phyloP scores from a whole-genome alignment of 169 alveolate genomes.

The Eimeria necatrix region DNA sequence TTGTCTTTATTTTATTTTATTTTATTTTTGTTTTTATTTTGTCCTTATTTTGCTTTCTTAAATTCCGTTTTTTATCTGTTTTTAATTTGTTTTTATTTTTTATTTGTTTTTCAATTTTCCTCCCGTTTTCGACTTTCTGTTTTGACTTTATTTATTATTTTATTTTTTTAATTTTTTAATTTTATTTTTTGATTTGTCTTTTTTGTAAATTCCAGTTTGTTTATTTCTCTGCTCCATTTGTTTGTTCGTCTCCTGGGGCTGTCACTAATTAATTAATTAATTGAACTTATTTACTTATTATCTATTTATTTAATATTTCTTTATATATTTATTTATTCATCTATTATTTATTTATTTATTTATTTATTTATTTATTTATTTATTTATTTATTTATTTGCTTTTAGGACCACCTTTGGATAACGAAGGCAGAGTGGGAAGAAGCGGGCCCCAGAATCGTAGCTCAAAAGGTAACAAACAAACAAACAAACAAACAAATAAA shows the following conservation, averaged over 20 bases:
- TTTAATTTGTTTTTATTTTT: background rate
- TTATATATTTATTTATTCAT: too few relatives aligned
- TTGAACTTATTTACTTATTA: background rate
- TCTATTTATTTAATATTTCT: background rate
- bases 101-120: background rate
- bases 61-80: background rate
- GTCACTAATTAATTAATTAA: too few relatives aligned
- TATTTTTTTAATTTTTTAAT: too few relatives aligned
- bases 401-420: conserved; percentile 73
- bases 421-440: conserved; percentile 80
- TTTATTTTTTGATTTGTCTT: background rate
- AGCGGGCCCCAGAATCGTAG: conserved; percentile 71
- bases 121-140: background rate
- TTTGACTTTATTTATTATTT: background rate
- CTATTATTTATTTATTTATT: background rate
- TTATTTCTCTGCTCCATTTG: background rate
- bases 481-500: too few relatives aligned
- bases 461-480: conserved; percentile 76
- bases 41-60: background rate
- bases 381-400: too few relatives aligned
- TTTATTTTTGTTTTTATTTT: too few relatives aligned
- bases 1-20: too few relatives aligned
- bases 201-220: background rate
- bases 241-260: background rate
- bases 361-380: too few relatives aligned